These are phyloP conservation scores for Fusarium transvaalense DNA, from an alignment of 2,329 filamentous ascomycete genomes.

Conservation along the genomic window DNA sequence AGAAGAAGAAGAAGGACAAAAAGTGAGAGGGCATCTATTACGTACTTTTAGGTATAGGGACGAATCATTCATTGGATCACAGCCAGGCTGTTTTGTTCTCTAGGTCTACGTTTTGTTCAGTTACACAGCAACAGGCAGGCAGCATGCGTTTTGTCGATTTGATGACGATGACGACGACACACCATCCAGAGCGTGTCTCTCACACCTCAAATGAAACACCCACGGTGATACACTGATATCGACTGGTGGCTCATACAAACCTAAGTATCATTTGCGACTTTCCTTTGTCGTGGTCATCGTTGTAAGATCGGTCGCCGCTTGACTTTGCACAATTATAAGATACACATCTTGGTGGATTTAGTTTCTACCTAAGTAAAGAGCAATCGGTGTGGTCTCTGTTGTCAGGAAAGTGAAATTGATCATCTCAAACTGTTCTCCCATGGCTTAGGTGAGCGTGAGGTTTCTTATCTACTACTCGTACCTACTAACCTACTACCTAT, in stretches of 20 bases:
- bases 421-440: neutral
- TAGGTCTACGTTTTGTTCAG: conserved; percentile 2
- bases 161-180: neutral
- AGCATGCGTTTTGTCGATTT: conserved; percentile 3
- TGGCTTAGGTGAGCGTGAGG: neutral
- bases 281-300: neutral
- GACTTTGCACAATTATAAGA: neutral
- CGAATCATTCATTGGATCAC: neutral
- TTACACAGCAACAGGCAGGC: neutral
- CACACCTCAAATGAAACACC: neutral
- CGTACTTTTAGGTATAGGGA: neutral
- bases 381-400: too few species aligned
- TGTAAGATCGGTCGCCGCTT: neutral
- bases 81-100: conserved; percentile 2
- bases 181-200: too few species aligned
- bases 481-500: too few species aligned
- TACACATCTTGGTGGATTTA: neutral
- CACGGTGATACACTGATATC: neutral
- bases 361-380: neutral
- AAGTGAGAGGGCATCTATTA: conserved; percentile 8
- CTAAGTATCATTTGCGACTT: neutral
- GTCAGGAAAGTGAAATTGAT: neutral
- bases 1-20: conserved; percentile 48
- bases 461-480: conserved; percentile 7
- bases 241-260: neutral